These are phyloP conservation scores for Artemisia annua DNA, from an alignment of 129 eudicot species.

Conservation along the genomic window DNA sequence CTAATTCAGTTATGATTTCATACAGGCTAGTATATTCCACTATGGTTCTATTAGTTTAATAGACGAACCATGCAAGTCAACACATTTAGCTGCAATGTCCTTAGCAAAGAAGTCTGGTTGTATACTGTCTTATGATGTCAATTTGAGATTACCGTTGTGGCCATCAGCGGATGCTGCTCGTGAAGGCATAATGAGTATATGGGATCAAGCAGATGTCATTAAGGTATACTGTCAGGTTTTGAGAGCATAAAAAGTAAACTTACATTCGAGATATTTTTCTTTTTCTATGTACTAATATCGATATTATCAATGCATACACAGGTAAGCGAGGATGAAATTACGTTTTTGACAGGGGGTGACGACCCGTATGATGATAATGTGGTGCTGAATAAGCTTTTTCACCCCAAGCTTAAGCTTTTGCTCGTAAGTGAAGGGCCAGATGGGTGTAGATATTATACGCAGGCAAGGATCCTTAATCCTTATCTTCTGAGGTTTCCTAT, in stretches of 20 bases:
- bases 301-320: neutral
- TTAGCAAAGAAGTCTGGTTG: conserved; percentile 57
- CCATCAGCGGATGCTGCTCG: conserved; percentile 60
- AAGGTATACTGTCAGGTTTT: conserved; percentile 35
- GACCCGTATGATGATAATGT: conserved; percentile 43
- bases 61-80: conserved; percentile 62
- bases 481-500: neutral
- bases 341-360: conserved; percentile 51
- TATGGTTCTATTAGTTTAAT: conserved; percentile 65
- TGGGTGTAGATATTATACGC: conserved; percentile 62
- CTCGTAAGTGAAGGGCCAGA: conserved; percentile 59
- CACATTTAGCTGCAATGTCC: conserved; percentile 58
- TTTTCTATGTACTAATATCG: neutral
- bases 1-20: neutral
- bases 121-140: conserved; percentile 64
- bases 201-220: conserved; percentile 66
- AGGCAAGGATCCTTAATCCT: conserved; percentile 35
- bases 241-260: conserved; percentile 5
- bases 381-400: conserved; percentile 49
- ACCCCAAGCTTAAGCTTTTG: conserved; percentile 58
- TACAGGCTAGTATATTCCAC: conserved; percentile 58
- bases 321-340: conserved; percentile 62
- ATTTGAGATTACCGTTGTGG: conserved; percentile 62
- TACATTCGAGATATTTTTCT: too few relatives aligned
- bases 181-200: conserved; percentile 58